phyloP scores from a whole-genome alignment of 371 early-diverging fungal genomes.

The Mucor lusitanicus region DNA sequence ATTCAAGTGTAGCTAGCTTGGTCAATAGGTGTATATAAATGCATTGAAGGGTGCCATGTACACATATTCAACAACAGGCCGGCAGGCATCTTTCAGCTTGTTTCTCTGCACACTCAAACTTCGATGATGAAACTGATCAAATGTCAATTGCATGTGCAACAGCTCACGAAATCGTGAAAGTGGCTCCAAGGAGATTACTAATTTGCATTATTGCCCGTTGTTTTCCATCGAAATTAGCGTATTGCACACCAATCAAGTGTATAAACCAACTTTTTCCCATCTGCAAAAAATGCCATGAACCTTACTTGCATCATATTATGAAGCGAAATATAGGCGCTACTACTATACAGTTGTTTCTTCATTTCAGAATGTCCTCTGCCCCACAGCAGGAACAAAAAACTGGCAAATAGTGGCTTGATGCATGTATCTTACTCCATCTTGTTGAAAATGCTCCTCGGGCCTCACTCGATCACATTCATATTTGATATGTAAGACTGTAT shows the following conservation, averaged over 20 bases:
- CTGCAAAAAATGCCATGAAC: background rate
- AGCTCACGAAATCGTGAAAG: background rate
- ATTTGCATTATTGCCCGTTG: conserved; percentile 1
- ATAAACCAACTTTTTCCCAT: background rate
- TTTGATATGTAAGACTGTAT: background rate
- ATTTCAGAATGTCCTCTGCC: no score
- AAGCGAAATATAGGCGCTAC: no score
- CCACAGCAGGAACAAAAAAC: no score
- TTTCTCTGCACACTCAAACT: no score
- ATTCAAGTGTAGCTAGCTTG: background rate
- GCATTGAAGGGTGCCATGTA: no score
- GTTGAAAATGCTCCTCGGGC: background rate
- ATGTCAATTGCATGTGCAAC: background rate
- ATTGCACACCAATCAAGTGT: background rate
- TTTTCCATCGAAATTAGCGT: background rate
- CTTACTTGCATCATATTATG: background rate
- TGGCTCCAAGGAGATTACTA: background rate
- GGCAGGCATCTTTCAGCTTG: no score
- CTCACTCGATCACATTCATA: background rate
- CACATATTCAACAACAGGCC: no score
- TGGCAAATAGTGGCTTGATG: no score
- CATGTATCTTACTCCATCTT: no score
- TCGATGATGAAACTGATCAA: background rate
- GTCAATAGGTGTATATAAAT: background rate
- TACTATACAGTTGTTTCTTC: no score